Conservation (phyloP, 805 yeast species). For the Saccharomyces cerevisiae region DNA sequence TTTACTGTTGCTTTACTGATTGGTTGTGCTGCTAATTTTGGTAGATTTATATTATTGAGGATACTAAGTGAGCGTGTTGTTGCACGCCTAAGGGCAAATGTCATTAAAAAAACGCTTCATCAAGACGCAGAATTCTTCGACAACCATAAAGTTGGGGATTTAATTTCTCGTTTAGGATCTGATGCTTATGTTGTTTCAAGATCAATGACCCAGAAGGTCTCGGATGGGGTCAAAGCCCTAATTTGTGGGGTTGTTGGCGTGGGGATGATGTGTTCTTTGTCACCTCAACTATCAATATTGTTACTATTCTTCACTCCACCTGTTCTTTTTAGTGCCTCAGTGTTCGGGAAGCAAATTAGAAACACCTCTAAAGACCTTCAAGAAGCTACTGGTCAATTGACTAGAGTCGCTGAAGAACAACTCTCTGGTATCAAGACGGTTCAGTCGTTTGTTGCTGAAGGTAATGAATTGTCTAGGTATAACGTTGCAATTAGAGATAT, state of each 20-base stretch:
- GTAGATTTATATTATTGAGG: conserved; percentile 44
- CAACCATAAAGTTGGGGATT: conserved; percentile 87
- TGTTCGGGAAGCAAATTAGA: conserved; percentile 78
- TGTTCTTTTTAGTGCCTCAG: conserved; percentile 62
- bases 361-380: conserved; percentile 69
- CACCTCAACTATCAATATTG: conserved; percentile 70
- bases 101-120: conserved; percentile 67
- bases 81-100: conserved; percentile 69
- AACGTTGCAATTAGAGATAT: conserved; percentile 61
- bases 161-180: conserved; percentile 79
- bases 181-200: conserved; percentile 87
- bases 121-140: conserved; percentile 94
- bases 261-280: conserved; percentile 83
- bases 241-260: conserved; percentile 81
- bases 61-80: conserved; percentile 81
- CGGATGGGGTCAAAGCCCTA: conserved; percentile 81
- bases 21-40: conserved; percentile 68
- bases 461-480: conserved; percentile 67
- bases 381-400: conserved; percentile 75
- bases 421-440: conserved; percentile 80
- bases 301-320: conserved; percentile 79
- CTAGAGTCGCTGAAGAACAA: conserved; percentile 90
- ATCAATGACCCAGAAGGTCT: conserved; percentile 80
- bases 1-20: conserved; percentile 50
- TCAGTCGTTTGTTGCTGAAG: conserved; percentile 87